These are phyloP conservation scores for Didymella pomorum DNA, from an alignment of 2,329 filamentous ascomycete genomes.

Conservation along the genomic window DNA sequence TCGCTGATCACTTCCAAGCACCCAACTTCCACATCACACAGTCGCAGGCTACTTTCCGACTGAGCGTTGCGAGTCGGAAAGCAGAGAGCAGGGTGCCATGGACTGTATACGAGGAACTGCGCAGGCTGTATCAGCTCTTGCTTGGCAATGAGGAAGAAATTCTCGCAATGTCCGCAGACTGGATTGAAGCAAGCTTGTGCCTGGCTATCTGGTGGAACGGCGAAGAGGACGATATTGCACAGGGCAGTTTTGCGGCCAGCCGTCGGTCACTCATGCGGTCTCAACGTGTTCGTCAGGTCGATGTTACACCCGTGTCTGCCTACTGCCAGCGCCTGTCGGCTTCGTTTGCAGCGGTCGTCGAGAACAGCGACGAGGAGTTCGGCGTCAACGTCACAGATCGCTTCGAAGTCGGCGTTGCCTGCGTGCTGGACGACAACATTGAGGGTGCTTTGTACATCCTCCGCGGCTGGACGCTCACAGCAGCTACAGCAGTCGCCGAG, in stretches of 20 bases:
- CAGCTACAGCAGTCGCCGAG: slow-evolving; percentile 82
- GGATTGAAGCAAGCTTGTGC: slow-evolving; percentile 87
- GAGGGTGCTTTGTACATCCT: slow-evolving; percentile 78
- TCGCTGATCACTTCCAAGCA: slow-evolving; percentile 56
- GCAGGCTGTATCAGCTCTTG: slow-evolving; percentile 80
- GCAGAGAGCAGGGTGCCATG: slow-evolving; percentile 88
- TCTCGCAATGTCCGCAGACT: slow-evolving; percentile 80
- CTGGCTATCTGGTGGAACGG: slow-evolving; percentile 94
- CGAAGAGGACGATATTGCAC: slow-evolving; percentile 60
- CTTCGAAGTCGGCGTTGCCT: slow-evolving; percentile 82
- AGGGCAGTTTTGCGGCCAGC: slow-evolving; percentile 55
- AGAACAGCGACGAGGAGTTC: slow-evolving; percentile 71
- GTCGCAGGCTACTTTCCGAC: slow-evolving; percentile 65
- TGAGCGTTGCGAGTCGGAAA: slow-evolving; percentile 72
- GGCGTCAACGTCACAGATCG: slow-evolving; percentile 77
- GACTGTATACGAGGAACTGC: slow-evolving; percentile 86
- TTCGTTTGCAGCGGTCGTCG: slow-evolving; percentile 71
- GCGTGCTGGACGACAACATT: slow-evolving; percentile 81
- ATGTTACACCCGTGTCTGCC: slow-evolving; percentile 66
- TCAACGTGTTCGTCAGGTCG: slow-evolving; percentile 56
- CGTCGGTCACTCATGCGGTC: slow-evolving; percentile 53
- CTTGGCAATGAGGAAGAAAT: slow-evolving; percentile 80
- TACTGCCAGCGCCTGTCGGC: slow-evolving; percentile 78
- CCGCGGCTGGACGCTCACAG: slow-evolving; percentile 79
- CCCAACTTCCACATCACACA: slow-evolving; percentile 50